These are phyloP conservation scores for Stromatinia cepivora DNA, from an alignment of 2,329 filamentous ascomycete species.

Conservation along the genomic window DNA sequence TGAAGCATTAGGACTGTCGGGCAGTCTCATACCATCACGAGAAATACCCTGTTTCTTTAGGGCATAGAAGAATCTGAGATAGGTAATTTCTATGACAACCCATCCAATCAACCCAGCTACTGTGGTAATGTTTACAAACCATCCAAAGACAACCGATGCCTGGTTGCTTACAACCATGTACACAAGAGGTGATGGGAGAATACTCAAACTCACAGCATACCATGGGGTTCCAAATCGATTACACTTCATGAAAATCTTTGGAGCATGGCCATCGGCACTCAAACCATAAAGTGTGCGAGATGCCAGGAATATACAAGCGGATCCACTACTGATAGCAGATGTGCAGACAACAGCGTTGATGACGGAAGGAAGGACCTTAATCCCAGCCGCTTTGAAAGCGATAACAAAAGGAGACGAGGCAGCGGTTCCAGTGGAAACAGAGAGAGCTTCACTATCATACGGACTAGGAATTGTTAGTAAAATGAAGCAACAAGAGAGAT, in stretches of 20 bases:
- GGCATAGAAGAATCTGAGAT: constrained; percentile 57
- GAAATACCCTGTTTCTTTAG: constrained; percentile 58
- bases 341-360: constrained; percentile 78
- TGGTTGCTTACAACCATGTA: constrained; percentile 66
- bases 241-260: constrained; percentile 54
- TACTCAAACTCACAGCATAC: constrained; percentile 55
- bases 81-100: constrained; percentile 59
- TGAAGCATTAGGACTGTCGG: neutral
- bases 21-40: constrained; percentile 34
- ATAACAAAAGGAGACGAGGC: constrained; percentile 68
- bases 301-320: constrained; percentile 20
- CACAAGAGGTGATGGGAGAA: constrained; percentile 62
- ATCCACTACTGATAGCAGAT: constrained; percentile 20
- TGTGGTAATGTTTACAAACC: constrained; percentile 64
- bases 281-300: constrained; percentile 58
- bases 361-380: constrained; percentile 67
- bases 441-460: constrained; percentile 49
- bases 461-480: constrained; percentile 57
- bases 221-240: constrained; percentile 59
- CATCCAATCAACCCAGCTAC: constrained; percentile 65
- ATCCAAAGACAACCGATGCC: constrained; percentile 62
- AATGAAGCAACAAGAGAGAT: constrained; percentile 40
- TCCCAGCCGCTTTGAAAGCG: constrained; percentile 66
- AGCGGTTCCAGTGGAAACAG: constrained; percentile 46
- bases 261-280: constrained; percentile 57